Evolutionary conservation across 805 yeast genomes (phyloP).

Genomic region (Lipomyces oligophaga): DNA sequence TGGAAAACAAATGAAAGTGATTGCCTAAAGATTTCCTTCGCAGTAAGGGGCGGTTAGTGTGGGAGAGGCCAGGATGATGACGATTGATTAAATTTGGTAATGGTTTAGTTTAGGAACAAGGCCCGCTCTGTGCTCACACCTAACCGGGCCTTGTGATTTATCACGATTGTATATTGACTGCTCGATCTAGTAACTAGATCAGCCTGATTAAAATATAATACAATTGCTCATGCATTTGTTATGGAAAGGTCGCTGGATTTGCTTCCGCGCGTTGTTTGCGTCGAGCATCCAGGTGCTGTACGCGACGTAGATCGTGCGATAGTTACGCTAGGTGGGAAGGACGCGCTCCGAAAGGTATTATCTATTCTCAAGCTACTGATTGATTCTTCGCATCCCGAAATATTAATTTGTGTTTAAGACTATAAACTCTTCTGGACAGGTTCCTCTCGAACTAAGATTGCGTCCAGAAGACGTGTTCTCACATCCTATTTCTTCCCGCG

Average conservation of each 20-base stretch:
- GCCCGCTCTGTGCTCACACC: too few relatives aligned
- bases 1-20: too few relatives aligned
- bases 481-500: conserved; percentile 48
- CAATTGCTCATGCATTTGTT: too few relatives aligned
- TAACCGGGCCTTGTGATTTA: too few relatives aligned
- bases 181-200: too few relatives aligned
- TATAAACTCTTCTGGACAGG: conserved; percentile 36
- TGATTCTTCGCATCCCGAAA: neutral
- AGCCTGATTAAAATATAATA: too few relatives aligned
- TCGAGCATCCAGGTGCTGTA: conserved; percentile 28
- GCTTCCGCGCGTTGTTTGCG: conserved; percentile 23
- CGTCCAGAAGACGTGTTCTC: conserved; percentile 40
- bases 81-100: too few relatives aligned
- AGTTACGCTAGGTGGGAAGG: conserved; percentile 21
- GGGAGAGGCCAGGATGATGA: too few relatives aligned
- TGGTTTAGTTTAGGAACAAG: too few relatives aligned
- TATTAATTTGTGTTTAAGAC: conserved; percentile 7
- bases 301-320: conserved; percentile 19
- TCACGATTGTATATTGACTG: too few relatives aligned
- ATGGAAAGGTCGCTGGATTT: conserved; percentile 8
- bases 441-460: conserved; percentile 38
- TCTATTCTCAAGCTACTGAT: neutral
- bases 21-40: too few relatives aligned
- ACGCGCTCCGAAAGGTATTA: conserved; percentile 18
- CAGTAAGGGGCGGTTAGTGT: too few relatives aligned